Conservation (phyloP, 1,284 basidiomycete species). For the Laetiporus sulphureus region DNA sequence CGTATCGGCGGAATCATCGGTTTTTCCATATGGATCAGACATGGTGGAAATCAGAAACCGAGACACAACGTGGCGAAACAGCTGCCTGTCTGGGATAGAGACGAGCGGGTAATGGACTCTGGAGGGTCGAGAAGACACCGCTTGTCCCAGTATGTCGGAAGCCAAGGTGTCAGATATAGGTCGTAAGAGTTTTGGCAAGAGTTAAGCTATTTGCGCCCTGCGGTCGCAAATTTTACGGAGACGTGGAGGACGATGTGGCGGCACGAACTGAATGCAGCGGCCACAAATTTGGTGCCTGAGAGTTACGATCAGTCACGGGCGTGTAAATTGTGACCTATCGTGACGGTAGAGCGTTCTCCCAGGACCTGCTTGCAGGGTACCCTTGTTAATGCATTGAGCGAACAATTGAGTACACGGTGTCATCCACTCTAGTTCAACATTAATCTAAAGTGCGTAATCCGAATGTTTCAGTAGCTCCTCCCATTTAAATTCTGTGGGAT, state of each 20-base stretch:
- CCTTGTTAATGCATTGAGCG: too few species aligned
- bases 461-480: constrained; percentile 56
- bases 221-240: too few species aligned
- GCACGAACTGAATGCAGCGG: too few species aligned
- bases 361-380: too few species aligned
- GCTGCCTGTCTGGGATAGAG: constrained; percentile 11
- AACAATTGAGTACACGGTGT: too few species aligned
- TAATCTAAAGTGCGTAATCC: constrained; percentile 16
- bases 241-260: too few species aligned
- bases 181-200: too few species aligned
- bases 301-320: not conserved
- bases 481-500: constrained; percentile 68
- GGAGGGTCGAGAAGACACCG: constrained; percentile 3
- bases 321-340: not conserved
- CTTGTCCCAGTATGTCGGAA: not conserved
- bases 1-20: not conserved
- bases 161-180: too few species aligned
- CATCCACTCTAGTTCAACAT: not conserved
- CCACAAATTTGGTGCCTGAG: too few species aligned
- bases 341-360: too few species aligned
- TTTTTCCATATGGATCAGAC: not conserved
- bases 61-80: constrained; percentile 15
- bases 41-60: constrained; percentile 16
- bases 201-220: too few species aligned
- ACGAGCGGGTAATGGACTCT: constrained; percentile 11